Evolutionary conservation across 2,329 filamentous ascomycete species (phyloP).

Genomic region (Clonostachys rhizophaga): DNA sequence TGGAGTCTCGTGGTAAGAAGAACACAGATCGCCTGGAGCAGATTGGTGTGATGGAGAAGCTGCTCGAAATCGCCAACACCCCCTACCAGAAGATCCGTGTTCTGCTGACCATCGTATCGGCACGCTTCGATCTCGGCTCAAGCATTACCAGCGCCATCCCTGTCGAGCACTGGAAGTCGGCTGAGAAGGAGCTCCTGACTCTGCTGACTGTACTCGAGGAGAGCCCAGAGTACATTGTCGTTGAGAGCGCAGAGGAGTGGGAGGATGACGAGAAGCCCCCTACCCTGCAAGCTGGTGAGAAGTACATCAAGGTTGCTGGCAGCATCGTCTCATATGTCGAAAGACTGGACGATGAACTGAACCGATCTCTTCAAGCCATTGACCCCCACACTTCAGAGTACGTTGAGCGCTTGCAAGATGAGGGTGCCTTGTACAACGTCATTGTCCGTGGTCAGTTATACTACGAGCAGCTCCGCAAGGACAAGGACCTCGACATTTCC

Average conservation of each 20-base stretch:
- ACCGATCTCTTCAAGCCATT: constrained; percentile 92
- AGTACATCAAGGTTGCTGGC: constrained; percentile 85
- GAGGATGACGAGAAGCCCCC: constrained; percentile 97
- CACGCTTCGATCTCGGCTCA: constrained; percentile 87
- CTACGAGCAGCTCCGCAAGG: constrained; percentile 74
- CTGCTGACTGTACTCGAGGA: constrained; percentile 76
- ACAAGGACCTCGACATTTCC: constrained; percentile 63
- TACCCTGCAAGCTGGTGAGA: constrained; percentile 65
- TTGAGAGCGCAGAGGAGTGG: constrained; percentile 95
- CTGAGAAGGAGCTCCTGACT: constrained; percentile 77
- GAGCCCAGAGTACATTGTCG: constrained; percentile 76
- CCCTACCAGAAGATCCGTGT: constrained; percentile 95
- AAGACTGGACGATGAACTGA: constrained; percentile 94
- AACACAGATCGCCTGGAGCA: constrained; percentile 95
- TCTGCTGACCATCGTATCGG: constrained; percentile 85
- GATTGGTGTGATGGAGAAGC: constrained; percentile 96
- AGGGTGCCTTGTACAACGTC: constrained; percentile 85
- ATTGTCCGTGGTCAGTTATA: constrained; percentile 87
- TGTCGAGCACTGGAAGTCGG: constrained; percentile 93
- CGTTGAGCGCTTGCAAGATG: constrained; percentile 89
- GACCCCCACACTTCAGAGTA: constrained; percentile 99
- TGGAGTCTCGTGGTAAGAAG: constrained; percentile 97
- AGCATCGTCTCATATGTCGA: constrained; percentile 94
- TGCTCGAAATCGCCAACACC: constrained; percentile 80
- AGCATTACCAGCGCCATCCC: constrained; percentile 79